Base-by-base conservation (phyloP, 2,329 filamentous ascomycete species). In the Elsinoe necatrix region DNA sequence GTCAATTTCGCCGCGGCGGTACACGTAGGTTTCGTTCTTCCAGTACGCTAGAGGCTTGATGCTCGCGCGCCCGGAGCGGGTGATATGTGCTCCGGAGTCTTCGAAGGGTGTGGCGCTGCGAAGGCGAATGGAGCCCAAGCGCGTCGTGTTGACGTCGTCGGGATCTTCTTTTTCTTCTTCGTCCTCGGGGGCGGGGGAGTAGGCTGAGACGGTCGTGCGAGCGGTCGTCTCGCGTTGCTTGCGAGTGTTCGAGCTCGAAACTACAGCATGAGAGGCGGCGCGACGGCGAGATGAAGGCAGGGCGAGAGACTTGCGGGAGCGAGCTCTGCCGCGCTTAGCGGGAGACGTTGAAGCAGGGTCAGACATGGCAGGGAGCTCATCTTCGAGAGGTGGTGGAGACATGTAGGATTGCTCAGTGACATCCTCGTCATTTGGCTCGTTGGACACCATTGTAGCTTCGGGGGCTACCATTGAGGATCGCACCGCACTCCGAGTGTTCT, bases 11-110 rank as follows among this genome's bases (percentile, higher is more conserved):
- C 83, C 81, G 21, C 82, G 80, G 16, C 80, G 76, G 65, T 84
- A 88, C 20, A 89, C 80, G 47, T 86, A 81, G 55, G 81, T 81
- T 68, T 97, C 92, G 62, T 90, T 90, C 64, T 84, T 84, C 92
- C 92, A 97, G 68, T 80, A 95, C 23, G 88, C 83, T 31, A 96
- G 72, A 0, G 91, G 93, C 59, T 82, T 82, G 60, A 89, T 84
- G 8, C 87, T 89, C 54, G 83, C 81, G 57, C 93, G 82, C 1
- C 89, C 91, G 11, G 86, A 92, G 55, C 89, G 84, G n/a, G 80
- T 80, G 52, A 85, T 87, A 43, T 77, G 80, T 27, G 76, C 76
- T 60, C 80, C 74, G 23, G 72, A 75, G 55, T 83, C 77, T 39
- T 71, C 69, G 12, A 66, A 65, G 5, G 71, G 71, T 20, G 71